Conservation (phyloP, 176 grass and related monocot genomes). For the Hordeum marinum region DNA sequence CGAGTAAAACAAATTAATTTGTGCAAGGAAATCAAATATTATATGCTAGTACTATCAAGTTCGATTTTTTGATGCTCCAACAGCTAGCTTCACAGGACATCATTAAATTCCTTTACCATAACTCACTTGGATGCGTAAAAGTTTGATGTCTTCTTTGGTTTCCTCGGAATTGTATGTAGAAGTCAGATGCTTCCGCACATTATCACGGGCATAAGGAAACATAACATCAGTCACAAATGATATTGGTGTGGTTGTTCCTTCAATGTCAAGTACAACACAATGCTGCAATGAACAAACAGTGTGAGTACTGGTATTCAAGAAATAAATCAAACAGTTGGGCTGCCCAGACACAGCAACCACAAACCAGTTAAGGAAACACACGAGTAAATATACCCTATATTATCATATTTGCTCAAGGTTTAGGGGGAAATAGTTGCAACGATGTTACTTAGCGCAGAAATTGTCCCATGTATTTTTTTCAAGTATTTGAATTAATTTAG, state of each 20-base stretch:
- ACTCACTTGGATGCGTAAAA: conserved; percentile 82
- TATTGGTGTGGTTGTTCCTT: conserved; percentile 96
- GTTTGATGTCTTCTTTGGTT: conserved; percentile 91
- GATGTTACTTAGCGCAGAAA: not conserved
- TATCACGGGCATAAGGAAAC: conserved; percentile 93
- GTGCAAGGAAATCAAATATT: not conserved
- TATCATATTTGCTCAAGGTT: not conserved
- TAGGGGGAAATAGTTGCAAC: not conserved
- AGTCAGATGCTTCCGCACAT: conserved; percentile 78
- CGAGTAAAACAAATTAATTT: conserved; percentile 16
- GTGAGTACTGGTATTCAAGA: not conserved
- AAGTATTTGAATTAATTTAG: not conserved
- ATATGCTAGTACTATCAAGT: not conserved
- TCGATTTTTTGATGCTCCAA: conserved; percentile 5
- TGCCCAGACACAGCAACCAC: not conserved
- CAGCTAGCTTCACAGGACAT: not conserved
- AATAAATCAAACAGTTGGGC: not conserved
- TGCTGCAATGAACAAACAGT: conserved; percentile 27
- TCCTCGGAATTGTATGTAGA: conserved; percentile 66
- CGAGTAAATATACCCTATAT: not conserved
- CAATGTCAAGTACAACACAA: conserved; percentile 85
- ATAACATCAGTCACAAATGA: conserved; percentile 90
- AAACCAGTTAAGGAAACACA: not conserved
- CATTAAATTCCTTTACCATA: not conserved
- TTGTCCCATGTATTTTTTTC: not conserved